Evolutionary conservation across 306 rosid species (phyloP).

Genomic region (Benincasa hispida): DNA sequence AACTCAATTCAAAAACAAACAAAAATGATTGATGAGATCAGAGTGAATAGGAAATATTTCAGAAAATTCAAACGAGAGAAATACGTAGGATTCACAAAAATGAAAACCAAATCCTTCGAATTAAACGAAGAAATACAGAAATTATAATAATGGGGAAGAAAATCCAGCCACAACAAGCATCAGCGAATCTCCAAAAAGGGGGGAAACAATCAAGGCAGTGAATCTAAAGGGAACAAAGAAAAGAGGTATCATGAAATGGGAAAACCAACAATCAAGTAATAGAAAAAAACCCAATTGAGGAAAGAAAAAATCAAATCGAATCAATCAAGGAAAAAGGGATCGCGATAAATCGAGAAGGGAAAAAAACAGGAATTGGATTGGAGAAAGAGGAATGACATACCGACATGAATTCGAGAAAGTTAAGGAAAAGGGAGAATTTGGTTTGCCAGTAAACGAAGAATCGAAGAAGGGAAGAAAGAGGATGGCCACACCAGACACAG

Average conservation of each 20-base stretch:
- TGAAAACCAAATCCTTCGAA: background rate
- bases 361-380: background rate
- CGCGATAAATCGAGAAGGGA: background rate
- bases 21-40: background rate
- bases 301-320: background rate
- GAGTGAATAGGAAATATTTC: background rate
- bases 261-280: background rate
- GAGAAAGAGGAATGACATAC: constrained; percentile 32
- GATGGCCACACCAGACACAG: background rate
- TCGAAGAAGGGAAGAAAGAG: background rate
- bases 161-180: background rate
- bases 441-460: background rate
- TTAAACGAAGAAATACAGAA: background rate
- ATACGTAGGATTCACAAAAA: background rate
- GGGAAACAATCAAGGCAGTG: background rate
- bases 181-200: background rate
- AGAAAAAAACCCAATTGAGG: background rate
- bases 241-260: background rate
- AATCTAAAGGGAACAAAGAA: background rate
- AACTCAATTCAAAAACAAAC: background rate
- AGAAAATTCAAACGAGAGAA: background rate
- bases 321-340: constrained; percentile 9
- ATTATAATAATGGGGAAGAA: background rate
- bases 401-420: constrained; percentile 68
- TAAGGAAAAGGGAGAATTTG: background rate